Evolutionary conservation across 2,329 filamentous ascomycete genomes (phyloP), one percentile per base, ranked within the genome.

Genomic region (Scopulariopsis brevicaulis): DNA sequence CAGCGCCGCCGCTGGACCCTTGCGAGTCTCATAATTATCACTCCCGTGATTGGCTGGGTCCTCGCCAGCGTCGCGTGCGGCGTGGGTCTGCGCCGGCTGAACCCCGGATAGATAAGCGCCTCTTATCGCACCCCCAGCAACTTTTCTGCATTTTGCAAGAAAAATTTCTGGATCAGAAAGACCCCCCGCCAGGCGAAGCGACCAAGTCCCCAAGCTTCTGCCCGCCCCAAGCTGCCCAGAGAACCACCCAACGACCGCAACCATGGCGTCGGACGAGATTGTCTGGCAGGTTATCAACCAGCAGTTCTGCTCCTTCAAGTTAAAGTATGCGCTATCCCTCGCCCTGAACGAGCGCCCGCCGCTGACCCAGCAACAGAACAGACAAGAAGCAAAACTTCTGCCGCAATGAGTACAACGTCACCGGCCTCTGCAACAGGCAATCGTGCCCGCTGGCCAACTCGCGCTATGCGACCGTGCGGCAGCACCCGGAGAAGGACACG

Each of bases 281-380:
- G 87, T 97, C 63, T 99, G 94, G 94, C 86, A 92, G 71, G 89
- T 96, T 59, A 96, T 96, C 65, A 95, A 96, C 74, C 89, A 94
- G 74, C 89, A 93, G 69, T 95, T 94, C 71, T 97, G 94, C 77
- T 86, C 88, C 56, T 97, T 92, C 79, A 96, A 96, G 70, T 79
- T 97, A 64, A 96, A 96, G 84, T 90, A 75, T 65, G 56, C 15
- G 22, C 22, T 24, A 34, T 15, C 37, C 40, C 11, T 56, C 25
- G 14, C 34, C 8, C 24, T 25, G 2, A n/a, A 7, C 18, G 40
- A 46, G 6, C 15, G 14, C 40, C 6, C 40, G 15, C 53, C 50
- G 37, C 68, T 75, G 63, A 76, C 63, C n/a, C 24, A 55, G 59
- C 8, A 24, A 25, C 67, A 90, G 84, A 76, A 90, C 86, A 22